Conservation (phyloP, 495 filamentous ascomycete species). For the Cercophora samala region DNA sequence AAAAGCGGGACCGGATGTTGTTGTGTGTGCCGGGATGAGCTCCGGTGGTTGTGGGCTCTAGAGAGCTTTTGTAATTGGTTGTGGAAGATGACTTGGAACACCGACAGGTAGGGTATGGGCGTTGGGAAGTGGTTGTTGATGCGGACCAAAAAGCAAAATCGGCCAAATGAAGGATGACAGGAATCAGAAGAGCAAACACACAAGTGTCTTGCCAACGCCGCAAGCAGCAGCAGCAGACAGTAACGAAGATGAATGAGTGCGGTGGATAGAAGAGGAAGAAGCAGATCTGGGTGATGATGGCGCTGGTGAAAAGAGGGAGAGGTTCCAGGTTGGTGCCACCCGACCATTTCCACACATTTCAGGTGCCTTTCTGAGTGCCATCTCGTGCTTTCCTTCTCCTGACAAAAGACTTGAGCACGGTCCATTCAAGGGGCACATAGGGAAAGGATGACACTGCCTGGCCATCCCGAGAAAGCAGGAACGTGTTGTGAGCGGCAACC, state of each 20-base stretch:
- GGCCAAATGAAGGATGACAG: background rate
- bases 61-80: background rate
- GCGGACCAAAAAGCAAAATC: background rate
- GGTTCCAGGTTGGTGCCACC: background rate
- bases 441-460: background rate
- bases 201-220: background rate
- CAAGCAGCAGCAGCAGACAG: background rate
- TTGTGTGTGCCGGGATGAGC: background rate
- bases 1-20: background rate
- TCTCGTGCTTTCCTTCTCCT: conserved; percentile 3
- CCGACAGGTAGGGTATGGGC: background rate
- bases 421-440: background rate
- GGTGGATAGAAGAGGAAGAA: background rate
- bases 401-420: background rate
- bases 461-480: background rate
- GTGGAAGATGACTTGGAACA: background rate
- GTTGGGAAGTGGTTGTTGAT: background rate
- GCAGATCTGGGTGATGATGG: background rate
- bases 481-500: background rate
- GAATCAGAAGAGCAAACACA: conserved; percentile 12
- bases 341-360: background rate
- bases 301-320: background rate
- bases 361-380: background rate
- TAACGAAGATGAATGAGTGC: background rate
- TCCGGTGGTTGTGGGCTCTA: too few relatives aligned